Evolutionary conservation across 768 basidiomycete species (phyloP), one percentile per base, ranked within the genome.

Genomic region (Dacryopinax primogenitus): DNA sequence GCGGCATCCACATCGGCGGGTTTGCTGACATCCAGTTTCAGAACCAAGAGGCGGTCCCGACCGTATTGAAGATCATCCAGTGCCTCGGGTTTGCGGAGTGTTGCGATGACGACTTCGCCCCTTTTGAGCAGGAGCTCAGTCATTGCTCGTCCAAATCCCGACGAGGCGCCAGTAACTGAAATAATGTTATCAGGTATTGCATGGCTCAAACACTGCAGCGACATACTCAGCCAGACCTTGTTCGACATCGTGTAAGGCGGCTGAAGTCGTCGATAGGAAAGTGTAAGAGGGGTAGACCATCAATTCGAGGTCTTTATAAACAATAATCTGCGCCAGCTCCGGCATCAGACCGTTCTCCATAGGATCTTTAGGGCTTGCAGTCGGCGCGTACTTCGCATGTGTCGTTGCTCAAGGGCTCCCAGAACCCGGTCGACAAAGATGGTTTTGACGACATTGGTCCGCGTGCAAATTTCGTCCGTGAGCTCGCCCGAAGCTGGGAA

Each of bases 1-100:
- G 74, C 78, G 7, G 68, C 69, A 9, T 35, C 67, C 62, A 80
- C 75, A 1, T 78, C 74, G 18, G 68, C 66, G 1, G 65, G 67
- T 26, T 69, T 67, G 28, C 70, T 75, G 39, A 81, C 78, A 64
- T 82, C 79, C 45, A 80, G 70, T 36, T 71, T 70, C 67, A 80
- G 69, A 63, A 77, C 65, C 65, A 79, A 72, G 1, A 81, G 74
- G 2, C 61, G 35, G 12, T 65, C 65, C 12, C 18, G 15, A 7
- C 61, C 61, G 26, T 26, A 23, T 2, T 41, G 23, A 13, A 65
- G 58, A 35, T 65, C 65, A 21, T 62, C n/a, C 16, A 65, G 28
- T 9, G 26, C 65, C 23, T 30, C 36, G 7, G 65, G 65, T 61
- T 62, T 65, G 65, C 65, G 65, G 21, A 65, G 61, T 9, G 65